Base-by-base conservation (phyloP, 164 flowering plant species). In the Houttuynia cordata region DNA sequence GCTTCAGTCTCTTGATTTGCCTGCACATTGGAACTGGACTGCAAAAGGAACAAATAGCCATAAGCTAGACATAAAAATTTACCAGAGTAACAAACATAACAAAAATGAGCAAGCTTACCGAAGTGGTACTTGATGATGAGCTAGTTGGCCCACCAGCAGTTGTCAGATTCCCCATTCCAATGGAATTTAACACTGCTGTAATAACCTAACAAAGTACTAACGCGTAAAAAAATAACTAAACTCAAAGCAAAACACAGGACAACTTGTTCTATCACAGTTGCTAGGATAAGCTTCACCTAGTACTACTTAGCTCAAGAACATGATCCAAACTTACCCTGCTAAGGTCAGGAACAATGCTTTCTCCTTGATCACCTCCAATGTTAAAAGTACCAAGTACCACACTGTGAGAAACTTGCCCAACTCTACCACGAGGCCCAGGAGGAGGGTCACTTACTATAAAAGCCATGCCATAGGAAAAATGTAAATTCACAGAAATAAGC, bases 351-450 rank as follows among this genome's bases (percentile, higher is more conserved):
- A 72, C 82, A 70, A 60, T 49, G 50, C 83, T 83, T 69, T 83
- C 96, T 62, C 80, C 79, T 71, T 84, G 95, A 24, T 93, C 99
- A 21, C 95, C 97, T 62, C 95, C 97, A 64, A 85, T 71, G 71
- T 88, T 88, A 60, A 86, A 77, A 24, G 93, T 82, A 45, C 97
- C 99, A 65, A 93, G 89, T 66, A 93, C 85, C 20, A 94, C 86
- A 74, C 93, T 87, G 57, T 91, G 99, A 47, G 99, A 79, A 67
- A 93, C 75, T 73, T 80, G 96, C 41, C 94, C 94, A 50, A 79
- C 63, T 71, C 88, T 95, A 69, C 62, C 67, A 20, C 86, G 88
- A 17, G 83, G 73, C 19, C 70, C 81, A 68, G 80, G 81, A 68
- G 45, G 58, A 37, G 81, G 63, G 58, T 86, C 96, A 73, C 64